Base-by-base conservation (phyloP, 106 monocot species). In the Platanthera zijinensis region DNA sequence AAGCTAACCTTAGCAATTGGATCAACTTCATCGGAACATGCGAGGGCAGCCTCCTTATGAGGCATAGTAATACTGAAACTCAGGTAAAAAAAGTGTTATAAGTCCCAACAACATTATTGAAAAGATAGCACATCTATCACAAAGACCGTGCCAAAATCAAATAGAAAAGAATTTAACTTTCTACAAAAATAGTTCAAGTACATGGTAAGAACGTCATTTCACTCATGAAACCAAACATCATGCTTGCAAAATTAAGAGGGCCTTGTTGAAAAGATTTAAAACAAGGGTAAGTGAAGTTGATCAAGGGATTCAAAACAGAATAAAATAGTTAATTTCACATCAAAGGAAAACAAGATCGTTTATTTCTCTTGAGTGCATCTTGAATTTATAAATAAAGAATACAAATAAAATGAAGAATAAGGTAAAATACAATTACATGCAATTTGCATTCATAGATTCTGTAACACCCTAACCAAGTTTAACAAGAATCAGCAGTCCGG, bases 21-120 rank as follows among this genome's bases (percentile, higher is more conserved):
- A 84, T 99, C 94, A 62, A 94, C 86, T 47, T 92, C 94, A 78
- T 99, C 84, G 57, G 94, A 99, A 71, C 80, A 82, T 73, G 79
- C 71, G 75, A 94, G 82, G 57, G 94, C 97, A 18, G 84, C 72
- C 76, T 91, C 94, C 77, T 99, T 99, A 80, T 90, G 88, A 71
- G 97, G 97, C 83, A 94, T 89, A 59, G 89, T 87, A 66, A 76
- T 81, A 78, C 94, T 94, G 85, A 69, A 82, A 32, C 4, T 45
- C 57, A 87, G 51, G 56, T 74, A 71, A 69, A 62, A 54, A 49
- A 63, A 51, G 10, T 66, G 66, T 32, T 66, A 66, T 0, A 66
- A 66, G 32, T 66, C 32, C 39, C 70, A 70, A 11, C 14, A 70
- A 47, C 17, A 17, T 15, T 11, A 67, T 53, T 53, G 11, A 39